Evolutionary conservation across 2,329 filamentous ascomycete genomes (phyloP).

Genomic region (Xylaria sp.): DNA sequence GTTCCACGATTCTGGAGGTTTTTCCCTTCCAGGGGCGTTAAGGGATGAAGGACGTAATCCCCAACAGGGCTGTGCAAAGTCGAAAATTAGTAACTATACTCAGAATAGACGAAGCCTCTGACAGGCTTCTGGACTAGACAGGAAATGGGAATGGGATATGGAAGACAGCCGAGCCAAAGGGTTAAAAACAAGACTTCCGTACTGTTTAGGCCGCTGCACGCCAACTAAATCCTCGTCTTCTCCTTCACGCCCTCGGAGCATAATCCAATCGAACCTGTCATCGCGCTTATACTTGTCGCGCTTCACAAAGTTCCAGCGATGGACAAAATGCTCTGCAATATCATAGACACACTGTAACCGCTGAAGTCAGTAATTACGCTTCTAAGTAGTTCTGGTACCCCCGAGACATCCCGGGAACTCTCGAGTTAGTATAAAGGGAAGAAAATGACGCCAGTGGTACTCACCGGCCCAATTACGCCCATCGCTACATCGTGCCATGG

Average conservation of each 20-base stretch:
- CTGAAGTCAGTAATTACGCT: no score
- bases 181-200: constrained; percentile 6
- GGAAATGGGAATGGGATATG: background rate
- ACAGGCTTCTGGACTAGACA: background rate
- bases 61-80: constrained; percentile 73
- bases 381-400: no score
- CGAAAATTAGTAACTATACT: constrained; percentile 9
- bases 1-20: constrained; percentile 73
- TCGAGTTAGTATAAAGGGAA: no score
- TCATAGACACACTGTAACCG: constrained; percentile 76
- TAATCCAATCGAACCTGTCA: constrained; percentile 84
- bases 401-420: no score
- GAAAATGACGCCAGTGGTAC: no score
- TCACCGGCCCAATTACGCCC: constrained; percentile 80
- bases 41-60: constrained; percentile 84
- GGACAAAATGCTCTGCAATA: constrained; percentile 93
- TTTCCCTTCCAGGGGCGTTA: constrained; percentile 76
- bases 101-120: background rate
- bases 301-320: constrained; percentile 97
- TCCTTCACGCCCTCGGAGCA: constrained; percentile 78
- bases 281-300: constrained; percentile 98
- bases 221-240: constrained; percentile 86
- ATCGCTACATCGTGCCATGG: constrained; percentile 98
- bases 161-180: background rate
- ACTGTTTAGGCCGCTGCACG: constrained; percentile 86